A percentile compares a stretch with the other conserved stretches of the same genome.
These are phyloP conservation scores for Zymoseptoria crescenta DNA, from an alignment of 2,329 filamentous ascomycete species.

Conservation along the genomic window DNA sequence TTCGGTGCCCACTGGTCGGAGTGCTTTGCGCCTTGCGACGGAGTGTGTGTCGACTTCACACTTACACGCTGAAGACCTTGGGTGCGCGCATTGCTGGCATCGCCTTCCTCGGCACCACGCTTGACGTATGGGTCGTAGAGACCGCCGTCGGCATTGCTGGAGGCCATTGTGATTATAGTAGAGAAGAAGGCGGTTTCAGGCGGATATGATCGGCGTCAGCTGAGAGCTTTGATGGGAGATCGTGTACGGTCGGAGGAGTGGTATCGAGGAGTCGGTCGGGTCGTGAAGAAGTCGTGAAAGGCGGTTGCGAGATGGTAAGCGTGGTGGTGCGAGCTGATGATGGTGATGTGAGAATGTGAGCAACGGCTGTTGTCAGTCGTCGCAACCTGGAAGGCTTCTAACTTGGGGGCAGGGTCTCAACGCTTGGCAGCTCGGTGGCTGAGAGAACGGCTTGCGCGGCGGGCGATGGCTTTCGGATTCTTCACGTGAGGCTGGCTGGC, in stretches of 20 bases:
- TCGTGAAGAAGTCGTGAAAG: background rate
- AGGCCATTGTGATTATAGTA: slow-evolving; percentile 9
- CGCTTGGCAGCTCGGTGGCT: background rate
- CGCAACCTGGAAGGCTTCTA: background rate
- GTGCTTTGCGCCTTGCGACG: background rate
- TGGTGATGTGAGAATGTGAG: background rate
- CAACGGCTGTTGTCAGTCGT: background rate
- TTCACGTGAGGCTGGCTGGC: background rate
- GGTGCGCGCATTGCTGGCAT: slow-evolving; percentile 15
- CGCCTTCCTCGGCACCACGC: slow-evolving; percentile 16
- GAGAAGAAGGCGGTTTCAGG: slow-evolving; percentile 6
- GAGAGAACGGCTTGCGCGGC: background rate
- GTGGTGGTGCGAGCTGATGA: background rate
- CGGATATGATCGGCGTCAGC: background rate
- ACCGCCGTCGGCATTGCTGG: slow-evolving; percentile 14
- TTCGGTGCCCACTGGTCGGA: background rate
- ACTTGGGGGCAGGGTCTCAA: background rate
- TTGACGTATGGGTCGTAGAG: slow-evolving; percentile 23
- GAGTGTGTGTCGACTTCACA: slow-evolving; percentile 1
- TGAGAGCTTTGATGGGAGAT: slow-evolving; percentile 1
- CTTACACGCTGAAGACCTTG: slow-evolving; percentile 19
- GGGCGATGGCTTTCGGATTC: background rate
- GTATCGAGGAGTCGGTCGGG: background rate
- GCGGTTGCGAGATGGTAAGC: background rate
- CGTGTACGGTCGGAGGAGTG: background rate